A percentile compares a stretch with the other conserved stretches of the same genome.
Evolutionary conservation across 257 asterid species (phyloP).

Genomic region (Solanum arcanum): DNA sequence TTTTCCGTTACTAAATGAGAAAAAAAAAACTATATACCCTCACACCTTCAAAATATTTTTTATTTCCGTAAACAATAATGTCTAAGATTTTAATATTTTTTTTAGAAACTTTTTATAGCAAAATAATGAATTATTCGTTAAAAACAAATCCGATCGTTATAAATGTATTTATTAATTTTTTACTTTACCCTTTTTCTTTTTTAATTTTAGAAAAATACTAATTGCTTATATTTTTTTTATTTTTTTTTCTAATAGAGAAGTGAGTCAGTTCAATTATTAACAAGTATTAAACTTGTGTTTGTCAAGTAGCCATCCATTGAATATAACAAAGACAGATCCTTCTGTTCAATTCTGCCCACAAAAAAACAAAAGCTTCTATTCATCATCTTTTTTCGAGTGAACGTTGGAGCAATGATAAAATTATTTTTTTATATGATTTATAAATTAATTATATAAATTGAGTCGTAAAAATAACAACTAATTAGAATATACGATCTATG

Average conservation of each 20-base stretch:
- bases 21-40: no score
- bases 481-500: no score
- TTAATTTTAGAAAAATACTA: neutral
- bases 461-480: rapidly evolving
- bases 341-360: neutral
- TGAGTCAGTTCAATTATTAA: neutral
- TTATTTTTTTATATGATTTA: no score
- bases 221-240: neutral
- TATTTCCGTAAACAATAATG: no score
- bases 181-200: neutral
- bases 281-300: neutral
- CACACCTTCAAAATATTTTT: no score
- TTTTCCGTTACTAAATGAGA: no score
- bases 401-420: no score
- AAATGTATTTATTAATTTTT: neutral
- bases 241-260: neutral
- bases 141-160: no score
- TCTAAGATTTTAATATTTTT: no score
- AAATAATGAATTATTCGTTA: no score
- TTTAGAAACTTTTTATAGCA: no score
- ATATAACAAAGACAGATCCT: neutral
- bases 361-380: neutral
- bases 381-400: neutral
- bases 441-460: no score
- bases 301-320: neutral